Conservation (phyloP, 2,329 filamentous ascomycete genomes). For the Albophoma yamanashiensis region DNA sequence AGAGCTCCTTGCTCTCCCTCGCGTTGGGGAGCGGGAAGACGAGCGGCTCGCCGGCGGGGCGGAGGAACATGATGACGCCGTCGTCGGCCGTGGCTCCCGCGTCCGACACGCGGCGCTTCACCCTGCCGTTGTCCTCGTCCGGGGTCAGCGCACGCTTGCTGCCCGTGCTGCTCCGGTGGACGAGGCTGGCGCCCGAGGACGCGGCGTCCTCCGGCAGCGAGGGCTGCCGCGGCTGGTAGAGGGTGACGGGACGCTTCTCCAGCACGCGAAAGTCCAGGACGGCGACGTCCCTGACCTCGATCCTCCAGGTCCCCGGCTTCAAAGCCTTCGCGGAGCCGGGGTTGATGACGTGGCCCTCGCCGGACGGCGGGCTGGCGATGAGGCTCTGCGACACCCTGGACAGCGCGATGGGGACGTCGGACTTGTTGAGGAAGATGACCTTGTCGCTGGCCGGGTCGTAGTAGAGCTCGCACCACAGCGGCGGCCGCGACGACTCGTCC, state of each 20-base stretch:
- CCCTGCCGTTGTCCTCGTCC: slow-evolving; percentile 34
- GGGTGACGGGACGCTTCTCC: slow-evolving; percentile 37
- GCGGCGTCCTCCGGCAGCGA: slow-evolving; percentile 15
- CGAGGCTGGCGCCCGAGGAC: slow-evolving; percentile 20
- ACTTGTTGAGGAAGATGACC: slow-evolving; percentile 45
- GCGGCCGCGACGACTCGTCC: slow-evolving; percentile 31
- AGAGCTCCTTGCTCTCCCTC: slow-evolving; percentile 35
- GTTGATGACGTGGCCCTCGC: slow-evolving; percentile 32
- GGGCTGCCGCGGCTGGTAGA: slow-evolving; percentile 22
- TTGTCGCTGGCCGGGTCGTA: slow-evolving; percentile 49
- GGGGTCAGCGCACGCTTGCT: slow-evolving; percentile 39
- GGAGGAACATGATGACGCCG: slow-evolving; percentile 44
- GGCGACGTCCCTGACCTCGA: slow-evolving; percentile 35
- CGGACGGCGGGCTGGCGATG: slow-evolving; percentile 25
- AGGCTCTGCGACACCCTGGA: slow-evolving; percentile 31
- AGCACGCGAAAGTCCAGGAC: slow-evolving; percentile 48
- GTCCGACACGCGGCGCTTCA: slow-evolving; percentile 27
- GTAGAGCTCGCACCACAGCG: slow-evolving; percentile 49
- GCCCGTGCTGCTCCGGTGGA: slow-evolving; percentile 24
- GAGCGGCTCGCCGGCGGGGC: slow-evolving; percentile 36
- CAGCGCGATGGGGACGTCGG: slow-evolving; percentile 41
- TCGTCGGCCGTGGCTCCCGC: slow-evolving; percentile 25
- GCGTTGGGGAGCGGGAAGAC: slow-evolving; percentile 40
- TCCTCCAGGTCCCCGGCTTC: slow-evolving; percentile 46
- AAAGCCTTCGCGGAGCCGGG: slow-evolving; percentile 34